These are phyloP conservation scores for Adansonia gregorii DNA, from an alignment of 441 rosid species.

Conservation along the genomic window DNA sequence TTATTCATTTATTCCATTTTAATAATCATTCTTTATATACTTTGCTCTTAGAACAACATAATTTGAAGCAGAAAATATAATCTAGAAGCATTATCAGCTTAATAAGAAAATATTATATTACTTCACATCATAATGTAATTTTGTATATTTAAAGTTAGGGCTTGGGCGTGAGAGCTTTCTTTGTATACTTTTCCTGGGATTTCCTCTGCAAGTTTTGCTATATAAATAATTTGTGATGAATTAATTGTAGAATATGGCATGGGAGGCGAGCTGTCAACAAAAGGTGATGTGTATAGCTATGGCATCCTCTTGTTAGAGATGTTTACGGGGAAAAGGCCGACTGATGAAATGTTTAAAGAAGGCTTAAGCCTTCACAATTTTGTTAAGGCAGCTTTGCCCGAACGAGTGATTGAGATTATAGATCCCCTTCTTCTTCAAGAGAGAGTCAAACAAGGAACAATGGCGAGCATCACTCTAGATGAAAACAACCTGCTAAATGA, in stretches of 20 bases:
- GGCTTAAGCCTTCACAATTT: background rate
- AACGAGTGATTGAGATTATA: background rate
- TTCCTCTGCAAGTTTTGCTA: background rate
- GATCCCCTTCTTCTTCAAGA: constrained; percentile 8
- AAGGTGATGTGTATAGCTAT: constrained; percentile 7
- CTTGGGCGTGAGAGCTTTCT: too few species aligned
- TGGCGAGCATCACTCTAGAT: too few species aligned
- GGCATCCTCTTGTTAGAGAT: background rate
- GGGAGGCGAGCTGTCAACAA: background rate
- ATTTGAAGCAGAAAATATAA: background rate
- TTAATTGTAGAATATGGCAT: constrained; percentile 1
- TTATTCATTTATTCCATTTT: background rate
- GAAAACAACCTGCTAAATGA: background rate
- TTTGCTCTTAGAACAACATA: background rate
- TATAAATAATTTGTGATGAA: background rate
- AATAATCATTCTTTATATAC: too few species aligned
- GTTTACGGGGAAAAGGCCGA: background rate
- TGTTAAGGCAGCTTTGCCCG: background rate
- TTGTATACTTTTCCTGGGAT: background rate
- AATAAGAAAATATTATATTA: too few species aligned
- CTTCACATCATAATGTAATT: too few species aligned
- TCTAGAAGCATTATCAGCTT: too few species aligned
- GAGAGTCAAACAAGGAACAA: background rate
- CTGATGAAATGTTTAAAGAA: too few species aligned
- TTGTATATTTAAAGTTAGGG: too few species aligned